Evolutionary conservation across 208 protist species (phyloP), one percentile per base, ranked within the genome.

Genomic region (Trypanosoma rangeli): DNA sequence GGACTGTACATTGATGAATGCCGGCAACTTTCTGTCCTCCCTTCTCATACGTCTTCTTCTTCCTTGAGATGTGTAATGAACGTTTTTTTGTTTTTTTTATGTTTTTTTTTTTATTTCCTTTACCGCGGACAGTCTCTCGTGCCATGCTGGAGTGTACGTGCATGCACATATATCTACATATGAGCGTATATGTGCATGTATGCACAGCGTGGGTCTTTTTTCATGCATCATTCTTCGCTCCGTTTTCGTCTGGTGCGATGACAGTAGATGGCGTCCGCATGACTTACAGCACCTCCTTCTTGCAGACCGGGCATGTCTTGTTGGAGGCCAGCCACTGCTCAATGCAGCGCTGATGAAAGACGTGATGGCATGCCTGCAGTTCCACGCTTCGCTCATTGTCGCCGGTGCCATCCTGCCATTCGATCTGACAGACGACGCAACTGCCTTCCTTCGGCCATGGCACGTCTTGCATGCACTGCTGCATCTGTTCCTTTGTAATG

Each of bases 331-430:
- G 73, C 86, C 89, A 94, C 71, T 80, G 70, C 42, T 73, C 54
- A 49, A 95, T 90, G 76, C 90, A 95, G 29, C 72, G 1, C 53
- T 74, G 69, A 72, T 95, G 90, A 59, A 93, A 95, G 5, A 80
- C 46, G 62, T 95, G 87, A 1, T 75, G 60, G 71, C 90, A 95
- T 49, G 63, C 70, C 13, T 80, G 71, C n/a, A 93, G 58, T 68
- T 62, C 66, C 20, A 79, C 68, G 0, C n/a, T 26, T 1, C 28
- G 18, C 28, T 61, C 67, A 0, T 22, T 50, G 20, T 24, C 57
- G 5, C 79, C 66, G 7, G 26, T 54, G 33, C 52, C 35, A 5
- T 73, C 69, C 13, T 57, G 18, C 52, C 82, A 82, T 39, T 92
- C 79, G 35, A 79, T 67, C 29, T 83, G 82, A 64, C 90, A 95